Conservation (phyloP, 768 basidiomycete species). For the Boletus rubropictus region DNA sequence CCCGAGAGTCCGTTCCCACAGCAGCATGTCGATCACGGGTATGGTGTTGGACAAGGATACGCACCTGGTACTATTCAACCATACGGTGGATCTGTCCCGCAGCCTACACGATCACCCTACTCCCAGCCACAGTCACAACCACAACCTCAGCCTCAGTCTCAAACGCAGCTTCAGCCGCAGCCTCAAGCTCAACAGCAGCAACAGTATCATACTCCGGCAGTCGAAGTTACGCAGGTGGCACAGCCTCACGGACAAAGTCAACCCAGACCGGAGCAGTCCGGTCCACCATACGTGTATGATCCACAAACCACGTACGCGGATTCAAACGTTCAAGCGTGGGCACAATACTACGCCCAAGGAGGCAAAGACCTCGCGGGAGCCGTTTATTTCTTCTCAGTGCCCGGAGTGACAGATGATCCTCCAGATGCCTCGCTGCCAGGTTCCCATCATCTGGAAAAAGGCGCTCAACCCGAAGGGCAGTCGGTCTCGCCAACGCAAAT, state of each 20-base stretch:
- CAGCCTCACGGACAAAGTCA: constrained; percentile 15
- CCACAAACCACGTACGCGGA: constrained; percentile 66
- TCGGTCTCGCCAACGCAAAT: constrained; percentile 15
- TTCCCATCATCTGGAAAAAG: constrained; percentile 7
- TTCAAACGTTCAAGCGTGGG: constrained; percentile 82
- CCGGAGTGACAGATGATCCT: constrained; percentile 55
- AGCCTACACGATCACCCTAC: constrained; percentile 29
- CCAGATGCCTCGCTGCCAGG: constrained; percentile 10
- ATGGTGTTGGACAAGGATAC: constrained; percentile 22
- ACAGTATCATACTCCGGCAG: constrained; percentile 8
- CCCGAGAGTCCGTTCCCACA: constrained; percentile 25
- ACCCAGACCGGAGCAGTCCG: constrained; percentile 22
- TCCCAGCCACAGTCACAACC: constrained; percentile 28
- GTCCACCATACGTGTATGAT: constrained; percentile 54
- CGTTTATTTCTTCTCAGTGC: constrained; percentile 76
- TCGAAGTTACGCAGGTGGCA: constrained; percentile 5
- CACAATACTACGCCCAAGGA: constrained; percentile 77
- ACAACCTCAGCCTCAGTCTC: constrained; percentile 16
- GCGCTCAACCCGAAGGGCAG: constrained; percentile 11
- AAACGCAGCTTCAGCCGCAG: constrained; percentile 27
- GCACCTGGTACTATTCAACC: constrained; percentile 14
- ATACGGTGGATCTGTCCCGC: constrained; percentile 20
- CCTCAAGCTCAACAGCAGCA: constrained; percentile 29
- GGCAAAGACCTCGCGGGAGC: constrained; percentile 68
- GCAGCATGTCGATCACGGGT: constrained; percentile 22